These are phyloP conservation scores for Falciphora oryzae DNA, from an alignment of 2,329 filamentous ascomycete genomes.

Conservation along the genomic window DNA sequence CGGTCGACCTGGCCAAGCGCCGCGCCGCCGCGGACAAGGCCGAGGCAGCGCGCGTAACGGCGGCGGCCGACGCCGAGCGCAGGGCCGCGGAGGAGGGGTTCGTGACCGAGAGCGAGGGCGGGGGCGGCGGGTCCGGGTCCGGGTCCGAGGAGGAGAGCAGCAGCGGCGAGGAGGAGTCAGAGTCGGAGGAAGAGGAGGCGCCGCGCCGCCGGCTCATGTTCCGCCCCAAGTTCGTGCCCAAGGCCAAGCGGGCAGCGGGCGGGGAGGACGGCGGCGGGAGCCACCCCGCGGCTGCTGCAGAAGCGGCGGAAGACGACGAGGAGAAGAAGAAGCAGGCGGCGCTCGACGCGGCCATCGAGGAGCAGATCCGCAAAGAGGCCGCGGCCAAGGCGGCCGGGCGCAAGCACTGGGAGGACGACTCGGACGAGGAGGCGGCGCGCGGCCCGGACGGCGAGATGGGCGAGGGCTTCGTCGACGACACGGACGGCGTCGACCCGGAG, in stretches of 20 bases:
- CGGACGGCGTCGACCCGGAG: constrained; percentile 78
- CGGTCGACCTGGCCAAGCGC: constrained; percentile 8
- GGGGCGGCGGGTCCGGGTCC: constrained; percentile 33
- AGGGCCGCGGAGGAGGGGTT: constrained; percentile 56
- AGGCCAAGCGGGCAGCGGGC: constrained; percentile 39
- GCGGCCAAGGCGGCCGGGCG: constrained; percentile 69
- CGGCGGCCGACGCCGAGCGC: constrained; percentile 35
- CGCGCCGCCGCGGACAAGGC: constrained; percentile 5
- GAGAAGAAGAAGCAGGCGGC: constrained; percentile 63
- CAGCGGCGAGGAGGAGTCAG: constrained; percentile 31
- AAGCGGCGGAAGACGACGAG: constrained; percentile 28
- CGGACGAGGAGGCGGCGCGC: constrained; percentile 40
- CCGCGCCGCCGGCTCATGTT: constrained; percentile 52
- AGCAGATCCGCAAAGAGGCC: constrained; percentile 78
- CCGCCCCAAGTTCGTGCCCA: constrained; percentile 59
- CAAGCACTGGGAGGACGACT: constrained; percentile 77
- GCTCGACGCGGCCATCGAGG: constrained; percentile 76
- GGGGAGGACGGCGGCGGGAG: constrained; percentile 21
- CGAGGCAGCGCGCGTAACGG: neutral
- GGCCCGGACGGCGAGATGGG: constrained; percentile 40
- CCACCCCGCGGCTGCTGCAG: constrained; percentile 21
- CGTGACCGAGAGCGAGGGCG: constrained; percentile 50
- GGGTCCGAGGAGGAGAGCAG: constrained; percentile 19
- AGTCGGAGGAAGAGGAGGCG: constrained; percentile 50
- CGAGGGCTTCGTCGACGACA: constrained; percentile 77